Evolutionary conservation across 495 filamentous ascomycete genomes (phyloP), one percentile per base, ranked within the genome.

Genomic region (Thermothielavioides terrestris): DNA sequence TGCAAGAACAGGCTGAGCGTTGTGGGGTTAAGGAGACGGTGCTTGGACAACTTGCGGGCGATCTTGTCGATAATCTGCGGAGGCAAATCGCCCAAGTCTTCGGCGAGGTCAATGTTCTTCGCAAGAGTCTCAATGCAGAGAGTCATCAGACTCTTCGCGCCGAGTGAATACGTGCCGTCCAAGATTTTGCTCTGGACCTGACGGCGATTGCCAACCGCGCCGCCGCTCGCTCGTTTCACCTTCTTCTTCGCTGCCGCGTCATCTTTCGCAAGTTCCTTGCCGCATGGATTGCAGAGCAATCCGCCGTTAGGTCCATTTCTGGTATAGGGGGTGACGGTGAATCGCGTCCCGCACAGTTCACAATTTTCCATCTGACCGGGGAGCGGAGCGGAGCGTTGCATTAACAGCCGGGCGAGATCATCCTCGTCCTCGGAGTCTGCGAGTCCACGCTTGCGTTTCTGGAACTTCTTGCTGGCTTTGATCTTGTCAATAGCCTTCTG

Each of bases 281-380:
- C 86, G 59, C 92, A 98, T 42, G 85, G 82, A 1, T 71, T 71
- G 64, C 92, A 98, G 11, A 98, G 74, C 17, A 98, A 68, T 15
- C 89, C 91, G 1, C 89, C 89, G 15, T 83, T 73, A 1, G 85
- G 84, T 12, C 85, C 86, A n/a, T 80, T 76, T 56, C 87, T 85
- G 54, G 82, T 86, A 62, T 98, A 98, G 1, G 89, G 70, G 0
- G 92, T 96, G 23, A 98, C 92, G 0, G 89, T 95, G 60, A 98
- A 98, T 21, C 92, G 82, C 58, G 88, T 91, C 20, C 79, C 74
- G 61, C 92, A 98, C 6, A 78, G 67, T 38, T 86, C 88, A 57
- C 92, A 98, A 56, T 95, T 91, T 23, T 83, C 87, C 52, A 88
- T 77, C 65, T 98, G 92, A 2, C 88, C 90, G 0, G 92, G 87